phyloP scores from a whole-genome alignment of 176 grass and related monocot genomes.

The Ensete ventricosum region DNA sequence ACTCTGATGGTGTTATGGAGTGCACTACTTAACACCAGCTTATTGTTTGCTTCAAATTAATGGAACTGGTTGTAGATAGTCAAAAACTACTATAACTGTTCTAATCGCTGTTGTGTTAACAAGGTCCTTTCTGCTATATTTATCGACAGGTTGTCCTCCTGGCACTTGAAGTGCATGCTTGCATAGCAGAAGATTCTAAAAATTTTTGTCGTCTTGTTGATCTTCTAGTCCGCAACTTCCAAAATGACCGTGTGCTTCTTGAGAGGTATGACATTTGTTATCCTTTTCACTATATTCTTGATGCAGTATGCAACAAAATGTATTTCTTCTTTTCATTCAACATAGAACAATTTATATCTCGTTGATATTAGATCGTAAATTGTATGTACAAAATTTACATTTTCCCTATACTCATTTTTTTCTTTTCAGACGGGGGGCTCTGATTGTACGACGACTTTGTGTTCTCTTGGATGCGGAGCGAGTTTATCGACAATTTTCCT shows the following conservation, averaged over 20 bases:
- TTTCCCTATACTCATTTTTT: constrained; percentile 11
- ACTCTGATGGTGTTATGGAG: not conserved
- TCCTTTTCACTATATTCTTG: constrained; percentile 1
- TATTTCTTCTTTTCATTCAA: not conserved
- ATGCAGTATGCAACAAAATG: not conserved
- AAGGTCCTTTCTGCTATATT: constrained; percentile 3
- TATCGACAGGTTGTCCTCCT: constrained; percentile 71
- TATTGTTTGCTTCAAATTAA: not conserved
- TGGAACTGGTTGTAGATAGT: not conserved
- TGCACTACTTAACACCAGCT: too few species aligned
- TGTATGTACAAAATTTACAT: not conserved
- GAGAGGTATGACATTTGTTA: constrained; percentile 54
- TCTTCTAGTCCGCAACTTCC: constrained; percentile 63
- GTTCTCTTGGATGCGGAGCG: constrained; percentile 84
- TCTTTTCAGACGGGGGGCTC: constrained; percentile 63
- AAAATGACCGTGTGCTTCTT: constrained; percentile 57
- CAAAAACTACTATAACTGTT: not conserved
- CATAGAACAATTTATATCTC: not conserved
- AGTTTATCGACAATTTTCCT: constrained; percentile 79
- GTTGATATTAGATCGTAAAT: not conserved
- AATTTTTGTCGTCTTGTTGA: constrained; percentile 72
- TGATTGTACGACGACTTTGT: constrained; percentile 84
- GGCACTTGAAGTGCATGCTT: constrained; percentile 89
- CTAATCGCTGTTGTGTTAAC: not conserved
- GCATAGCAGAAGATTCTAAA: constrained; percentile 70